phyloP scores from a whole-genome alignment of 139 green algal genomes.

The Axilococcus clingmanii region DNA sequence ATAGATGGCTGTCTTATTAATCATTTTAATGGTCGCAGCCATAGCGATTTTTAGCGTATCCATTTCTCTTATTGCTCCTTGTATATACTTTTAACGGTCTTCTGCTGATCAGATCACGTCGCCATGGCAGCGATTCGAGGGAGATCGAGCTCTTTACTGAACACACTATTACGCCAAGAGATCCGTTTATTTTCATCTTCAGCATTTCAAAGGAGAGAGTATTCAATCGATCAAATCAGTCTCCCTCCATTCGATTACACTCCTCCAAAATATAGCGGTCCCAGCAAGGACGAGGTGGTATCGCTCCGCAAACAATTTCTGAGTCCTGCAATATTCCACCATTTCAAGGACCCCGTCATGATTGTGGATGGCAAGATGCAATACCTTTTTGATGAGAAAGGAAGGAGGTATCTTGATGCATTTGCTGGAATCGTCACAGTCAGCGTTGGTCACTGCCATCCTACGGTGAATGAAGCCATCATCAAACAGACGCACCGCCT shows the following conservation, averaged over 20 bases:
- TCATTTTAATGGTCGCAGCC: too few relatives aligned
- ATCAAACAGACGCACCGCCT: slow-evolving; percentile 32
- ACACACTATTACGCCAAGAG: too few relatives aligned
- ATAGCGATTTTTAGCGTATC: too few relatives aligned
- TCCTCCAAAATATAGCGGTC: slow-evolving; percentile 69
- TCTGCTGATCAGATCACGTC: too few relatives aligned
- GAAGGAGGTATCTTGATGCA: slow-evolving; percentile 82
- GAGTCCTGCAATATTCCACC: slow-evolving; percentile 49
- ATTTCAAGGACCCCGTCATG: slow-evolving; percentile 66
- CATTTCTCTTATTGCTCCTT: too few relatives aligned
- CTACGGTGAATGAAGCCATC: slow-evolving; percentile 41
- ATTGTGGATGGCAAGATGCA: slow-evolving; percentile 94
- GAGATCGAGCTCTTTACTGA: too few relatives aligned
- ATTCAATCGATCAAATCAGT: too few relatives aligned
- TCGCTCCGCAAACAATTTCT: slow-evolving; percentile 64
- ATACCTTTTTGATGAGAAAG: slow-evolving; percentile 92
- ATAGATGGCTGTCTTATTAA: too few relatives aligned
- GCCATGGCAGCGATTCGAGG: too few relatives aligned
- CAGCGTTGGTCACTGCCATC: slow-evolving; percentile 78
- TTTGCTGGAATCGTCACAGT: slow-evolving; percentile 98
- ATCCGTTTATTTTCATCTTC: too few relatives aligned
- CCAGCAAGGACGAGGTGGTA: slow-evolving; percentile 70
- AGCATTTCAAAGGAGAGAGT: too few relatives aligned
- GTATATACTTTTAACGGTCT: too few relatives aligned
- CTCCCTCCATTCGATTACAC: slow-evolving; percentile 49